phyloP scores from a whole-genome alignment of 306 rosid species.

The Ceratonia siliqua region DNA sequence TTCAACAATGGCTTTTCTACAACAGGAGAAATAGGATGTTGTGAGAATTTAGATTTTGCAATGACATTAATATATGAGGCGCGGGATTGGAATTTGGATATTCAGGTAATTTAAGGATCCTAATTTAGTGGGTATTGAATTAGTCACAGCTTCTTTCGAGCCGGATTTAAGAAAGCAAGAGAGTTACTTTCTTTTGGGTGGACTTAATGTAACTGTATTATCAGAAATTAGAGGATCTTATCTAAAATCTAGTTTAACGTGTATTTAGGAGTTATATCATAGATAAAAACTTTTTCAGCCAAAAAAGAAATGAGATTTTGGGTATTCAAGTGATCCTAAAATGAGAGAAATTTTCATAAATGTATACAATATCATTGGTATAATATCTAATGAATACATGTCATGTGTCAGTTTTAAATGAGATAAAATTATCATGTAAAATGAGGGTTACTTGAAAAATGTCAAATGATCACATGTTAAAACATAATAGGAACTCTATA shows the following conservation, averaged over 20 bases:
- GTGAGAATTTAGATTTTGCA: background rate
- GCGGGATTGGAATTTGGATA: too few relatives aligned
- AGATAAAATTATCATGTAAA: too few relatives aligned
- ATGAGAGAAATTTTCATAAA: background rate
- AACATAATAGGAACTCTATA: background rate
- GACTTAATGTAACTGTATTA: background rate
- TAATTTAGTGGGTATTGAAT: background rate
- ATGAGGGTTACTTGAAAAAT: background rate
- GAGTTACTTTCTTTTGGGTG: too few relatives aligned
- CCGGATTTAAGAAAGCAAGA: background rate
- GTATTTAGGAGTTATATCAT: background rate
- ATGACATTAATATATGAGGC: too few relatives aligned
- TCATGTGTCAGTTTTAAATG: too few relatives aligned
- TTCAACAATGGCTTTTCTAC: background rate
- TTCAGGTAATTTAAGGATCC: background rate
- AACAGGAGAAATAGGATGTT: background rate
- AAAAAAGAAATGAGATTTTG: background rate
- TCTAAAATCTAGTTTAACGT: background rate
- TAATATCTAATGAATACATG: too few relatives aligned
- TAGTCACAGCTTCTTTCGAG: conserved; percentile 1
- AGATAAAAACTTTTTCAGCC: background rate
- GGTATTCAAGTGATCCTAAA: conserved; percentile 7
- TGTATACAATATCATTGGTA: too few relatives aligned
- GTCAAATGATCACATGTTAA: too few relatives aligned
- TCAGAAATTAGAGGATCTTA: background rate